Conservation (phyloP, 116 monocot species). For the Iris pallida region DNA sequence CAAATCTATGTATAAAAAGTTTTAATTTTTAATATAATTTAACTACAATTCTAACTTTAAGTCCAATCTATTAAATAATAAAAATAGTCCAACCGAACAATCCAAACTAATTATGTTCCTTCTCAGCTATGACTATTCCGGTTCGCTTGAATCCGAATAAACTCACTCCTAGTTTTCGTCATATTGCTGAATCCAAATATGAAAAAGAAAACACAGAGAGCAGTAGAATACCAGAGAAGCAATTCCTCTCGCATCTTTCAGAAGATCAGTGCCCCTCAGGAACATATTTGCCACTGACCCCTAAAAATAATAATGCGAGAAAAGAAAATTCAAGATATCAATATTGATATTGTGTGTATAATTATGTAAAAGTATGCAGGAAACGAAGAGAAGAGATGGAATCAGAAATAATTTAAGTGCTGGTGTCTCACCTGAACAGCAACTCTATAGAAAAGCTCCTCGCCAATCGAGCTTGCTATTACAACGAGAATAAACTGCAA, state of each 20-base stretch:
- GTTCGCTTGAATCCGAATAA: too few species aligned
- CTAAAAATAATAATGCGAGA: conserved; percentile 15
- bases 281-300: conserved; percentile 80
- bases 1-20: too few species aligned
- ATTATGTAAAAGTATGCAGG: neutral
- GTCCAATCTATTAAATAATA: too few species aligned
- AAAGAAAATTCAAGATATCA: neutral
- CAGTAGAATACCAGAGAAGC: conserved; percentile 62
- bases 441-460: conserved; percentile 91
- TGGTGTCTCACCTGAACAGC: conserved; percentile 74
- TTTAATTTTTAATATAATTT: too few species aligned
- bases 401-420: neutral
- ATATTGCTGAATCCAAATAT: too few species aligned
- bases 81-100: too few species aligned
- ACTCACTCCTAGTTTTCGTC: too few species aligned
- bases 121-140: too few species aligned
- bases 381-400: too few species aligned
- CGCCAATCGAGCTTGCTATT: conserved; percentile 83
- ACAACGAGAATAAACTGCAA: conserved; percentile 79
- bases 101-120: too few species aligned
- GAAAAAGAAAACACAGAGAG: neutral
- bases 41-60: too few species aligned
- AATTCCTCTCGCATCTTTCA: conserved; percentile 88
- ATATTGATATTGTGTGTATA: too few species aligned
- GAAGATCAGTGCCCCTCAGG: conserved; percentile 66